Conservation (phyloP, 164 flowering plant species). For the Buxus sempervirens region DNA sequence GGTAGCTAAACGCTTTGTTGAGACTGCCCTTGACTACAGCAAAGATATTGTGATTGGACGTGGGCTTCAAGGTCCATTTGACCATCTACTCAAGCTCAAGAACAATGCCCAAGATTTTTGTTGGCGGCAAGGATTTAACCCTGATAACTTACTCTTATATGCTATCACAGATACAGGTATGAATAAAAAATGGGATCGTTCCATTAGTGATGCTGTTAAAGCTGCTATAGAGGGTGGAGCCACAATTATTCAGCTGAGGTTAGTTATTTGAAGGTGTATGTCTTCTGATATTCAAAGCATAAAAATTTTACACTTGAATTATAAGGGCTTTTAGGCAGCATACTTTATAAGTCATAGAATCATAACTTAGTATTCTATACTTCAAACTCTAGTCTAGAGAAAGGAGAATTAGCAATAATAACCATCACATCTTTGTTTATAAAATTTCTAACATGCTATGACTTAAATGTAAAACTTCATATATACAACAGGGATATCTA, state of each 20-base stretch:
- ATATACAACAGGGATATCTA: neutral
- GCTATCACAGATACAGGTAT: slow-evolving; percentile 88
- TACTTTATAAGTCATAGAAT: no score
- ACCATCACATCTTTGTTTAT: neutral
- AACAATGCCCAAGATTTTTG: slow-evolving; percentile 13
- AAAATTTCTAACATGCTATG: neutral
- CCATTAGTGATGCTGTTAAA: slow-evolving; percentile 78
- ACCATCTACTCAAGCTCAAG: slow-evolving; percentile 67
- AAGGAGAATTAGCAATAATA: neutral
- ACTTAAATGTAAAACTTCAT: no score
- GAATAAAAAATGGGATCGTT: slow-evolving; percentile 83
- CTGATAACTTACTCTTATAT: slow-evolving; percentile 65
- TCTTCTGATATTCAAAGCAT: neutral
- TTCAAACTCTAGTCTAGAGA: neutral
- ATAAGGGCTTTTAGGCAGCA: no score
- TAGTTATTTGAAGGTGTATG: slow-evolving; percentile 14
- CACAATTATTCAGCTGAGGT: slow-evolving; percentile 89
- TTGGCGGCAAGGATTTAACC: slow-evolving; percentile 37
- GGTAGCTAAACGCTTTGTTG: slow-evolving; percentile 82
- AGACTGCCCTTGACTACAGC: slow-evolving; percentile 73
- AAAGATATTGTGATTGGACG: slow-evolving; percentile 73
- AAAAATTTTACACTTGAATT: no score
- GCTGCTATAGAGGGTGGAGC: slow-evolving; percentile 95
- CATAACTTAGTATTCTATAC: no score
- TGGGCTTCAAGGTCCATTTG: slow-evolving; percentile 91